Evolutionary conservation across 2,329 filamentous ascomycete genomes (phyloP).

Genomic region (Microsporum ferrugineum): DNA sequence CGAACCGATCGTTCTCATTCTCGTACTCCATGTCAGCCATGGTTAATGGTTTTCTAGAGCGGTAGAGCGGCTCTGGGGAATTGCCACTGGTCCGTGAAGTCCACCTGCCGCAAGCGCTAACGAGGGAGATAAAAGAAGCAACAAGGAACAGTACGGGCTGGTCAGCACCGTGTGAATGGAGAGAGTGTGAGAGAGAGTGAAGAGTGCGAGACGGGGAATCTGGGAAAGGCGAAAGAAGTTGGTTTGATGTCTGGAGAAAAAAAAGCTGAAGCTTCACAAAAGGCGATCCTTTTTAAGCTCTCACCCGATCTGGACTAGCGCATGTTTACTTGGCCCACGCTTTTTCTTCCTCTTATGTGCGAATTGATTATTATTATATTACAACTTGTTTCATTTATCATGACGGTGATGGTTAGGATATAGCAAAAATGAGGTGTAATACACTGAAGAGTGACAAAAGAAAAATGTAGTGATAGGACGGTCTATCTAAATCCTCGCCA

Average conservation of each 20-base stretch:
- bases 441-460: not conserved
- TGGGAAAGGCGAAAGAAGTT: not conserved
- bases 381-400: not conserved
- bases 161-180: not conserved
- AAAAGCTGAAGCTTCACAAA: slow-evolving; percentile 2
- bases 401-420: not conserved
- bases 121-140: not conserved
- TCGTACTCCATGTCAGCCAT: slow-evolving; percentile 48
- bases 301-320: not conserved
- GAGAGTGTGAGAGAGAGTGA: not conserved
- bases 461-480: not conserved
- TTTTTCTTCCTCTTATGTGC: not conserved
- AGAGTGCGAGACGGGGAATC: not conserved
- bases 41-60: not conserved
- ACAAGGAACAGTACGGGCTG: not conserved
- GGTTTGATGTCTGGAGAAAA: not conserved
- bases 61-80: not conserved
- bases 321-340: not conserved
- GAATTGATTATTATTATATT: not conserved
- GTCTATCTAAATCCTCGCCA: slow-evolving; percentile 22
- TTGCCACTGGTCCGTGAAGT: not conserved
- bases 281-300: not conserved
- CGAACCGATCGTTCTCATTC: slow-evolving; percentile 53
- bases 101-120: not conserved
- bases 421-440: not conserved